phyloP scores from a whole-genome alignment of 106 monocot species.

The Vanilla planifolia region DNA sequence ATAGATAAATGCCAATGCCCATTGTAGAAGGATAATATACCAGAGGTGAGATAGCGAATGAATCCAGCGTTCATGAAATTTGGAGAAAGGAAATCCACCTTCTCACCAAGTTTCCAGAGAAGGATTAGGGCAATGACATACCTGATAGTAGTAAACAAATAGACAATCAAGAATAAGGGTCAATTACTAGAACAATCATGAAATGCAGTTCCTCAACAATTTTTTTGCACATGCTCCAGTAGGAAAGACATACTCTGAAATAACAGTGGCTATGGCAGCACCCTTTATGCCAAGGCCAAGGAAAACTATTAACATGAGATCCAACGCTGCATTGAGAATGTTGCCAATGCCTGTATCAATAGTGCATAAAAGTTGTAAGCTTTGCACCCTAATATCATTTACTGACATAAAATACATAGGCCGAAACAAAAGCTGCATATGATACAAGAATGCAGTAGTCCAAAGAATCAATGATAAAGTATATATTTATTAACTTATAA shows the following conservation, averaged over 20 bases:
- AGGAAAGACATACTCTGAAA: conserved; percentile 69
- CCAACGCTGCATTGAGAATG: conserved; percentile 67
- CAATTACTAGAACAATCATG: neutral
- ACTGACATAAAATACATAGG: neutral
- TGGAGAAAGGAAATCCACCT: conserved; percentile 59
- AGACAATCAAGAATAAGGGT: neutral
- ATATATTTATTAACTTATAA: too few species aligned
- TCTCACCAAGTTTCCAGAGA: conserved; percentile 64
- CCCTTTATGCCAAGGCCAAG: conserved; percentile 71
- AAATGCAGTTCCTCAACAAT: conserved; percentile 7
- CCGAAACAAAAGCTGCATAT: neutral
- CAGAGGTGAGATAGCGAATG: conserved; percentile 77
- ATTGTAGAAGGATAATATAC: conserved; percentile 18
- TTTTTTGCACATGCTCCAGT: conserved; percentile 8
- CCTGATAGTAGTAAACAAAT: conserved; percentile 24
- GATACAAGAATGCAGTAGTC: neutral
- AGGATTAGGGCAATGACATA: conserved; percentile 77
- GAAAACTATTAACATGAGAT: conserved; percentile 79
- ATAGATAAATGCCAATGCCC: neutral
- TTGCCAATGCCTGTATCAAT: conserved; percentile 64
- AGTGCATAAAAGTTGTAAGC: neutral
- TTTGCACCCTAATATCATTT: neutral
- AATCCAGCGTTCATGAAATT: conserved; percentile 23
- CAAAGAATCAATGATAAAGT: neutral
- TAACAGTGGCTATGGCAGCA: conserved; percentile 85